Percentiles rank a stretch among this genome's conserved stretches.
Conservation (phyloP, 2,329 filamentous ascomycete species). For the Fusarium liriodendri region DNA sequence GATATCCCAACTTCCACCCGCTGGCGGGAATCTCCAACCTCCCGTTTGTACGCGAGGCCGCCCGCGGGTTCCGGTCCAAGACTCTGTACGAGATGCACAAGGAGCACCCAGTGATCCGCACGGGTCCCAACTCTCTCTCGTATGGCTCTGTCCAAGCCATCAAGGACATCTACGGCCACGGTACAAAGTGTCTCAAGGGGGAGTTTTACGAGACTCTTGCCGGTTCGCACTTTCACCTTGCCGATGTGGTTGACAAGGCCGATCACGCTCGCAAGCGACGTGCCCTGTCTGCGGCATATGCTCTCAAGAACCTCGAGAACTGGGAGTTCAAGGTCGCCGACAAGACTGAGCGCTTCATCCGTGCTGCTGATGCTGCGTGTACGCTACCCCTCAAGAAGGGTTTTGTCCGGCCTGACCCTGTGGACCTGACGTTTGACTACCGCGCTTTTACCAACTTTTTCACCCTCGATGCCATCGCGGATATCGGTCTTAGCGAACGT, state of each 20-base stretch:
- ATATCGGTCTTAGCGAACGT: conserved; percentile 64
- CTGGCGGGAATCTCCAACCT: conserved; percentile 38
- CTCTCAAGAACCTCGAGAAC: conserved; percentile 63
- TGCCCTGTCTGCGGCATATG: conserved; percentile 62
- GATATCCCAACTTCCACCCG: conserved; percentile 37
- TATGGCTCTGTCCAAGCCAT: conserved; percentile 38
- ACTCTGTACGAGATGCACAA: conserved; percentile 61
- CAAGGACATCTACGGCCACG: conserved; percentile 56
- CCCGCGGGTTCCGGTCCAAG: conserved; percentile 54
- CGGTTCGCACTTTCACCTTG: conserved; percentile 62
- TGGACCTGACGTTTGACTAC: conserved; percentile 61
- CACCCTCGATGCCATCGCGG: conserved; percentile 66
- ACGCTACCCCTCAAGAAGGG: conserved; percentile 50
- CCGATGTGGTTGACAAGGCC: conserved; percentile 62
- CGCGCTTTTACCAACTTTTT: conserved; percentile 66
- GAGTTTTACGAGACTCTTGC: conserved; percentile 57
- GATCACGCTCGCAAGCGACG: conserved; percentile 65
- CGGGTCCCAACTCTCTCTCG: conserved; percentile 43
- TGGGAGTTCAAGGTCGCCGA: conserved; percentile 68
- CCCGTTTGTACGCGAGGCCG: conserved; percentile 34
- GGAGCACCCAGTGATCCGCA: conserved; percentile 48
- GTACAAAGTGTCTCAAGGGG: conserved; percentile 62
- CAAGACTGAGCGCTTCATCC: conserved; percentile 58
- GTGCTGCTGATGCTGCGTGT: conserved; percentile 55
- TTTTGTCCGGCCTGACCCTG: conserved; percentile 38